phyloP scores from a whole-genome alignment of 2,329 filamentous ascomycete genomes.

The Pyrenochaeta sp. region DNA sequence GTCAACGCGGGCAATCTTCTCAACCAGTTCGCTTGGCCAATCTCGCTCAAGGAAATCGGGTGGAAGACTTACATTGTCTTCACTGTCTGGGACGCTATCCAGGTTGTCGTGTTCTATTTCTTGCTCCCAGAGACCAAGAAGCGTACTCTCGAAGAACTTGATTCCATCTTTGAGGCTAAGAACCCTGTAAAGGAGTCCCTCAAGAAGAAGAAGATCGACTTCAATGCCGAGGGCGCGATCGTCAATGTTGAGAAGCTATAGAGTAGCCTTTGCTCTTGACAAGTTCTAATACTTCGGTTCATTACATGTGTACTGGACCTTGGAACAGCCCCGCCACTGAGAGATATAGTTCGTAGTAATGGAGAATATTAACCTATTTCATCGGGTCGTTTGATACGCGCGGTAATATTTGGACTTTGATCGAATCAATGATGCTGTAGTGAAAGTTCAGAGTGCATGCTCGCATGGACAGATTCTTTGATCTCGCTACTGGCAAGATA shows the following conservation, averaged over 20 bases:
- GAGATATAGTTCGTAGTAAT: no score
- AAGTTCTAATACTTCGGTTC: no score
- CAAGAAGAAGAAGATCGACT: conserved; percentile 31
- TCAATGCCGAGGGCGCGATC: conserved; percentile 24
- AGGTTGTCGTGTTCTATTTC: conserved; percentile 25
- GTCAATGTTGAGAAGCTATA: conserved; percentile 35
- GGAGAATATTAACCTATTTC: no score
- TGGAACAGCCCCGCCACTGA: no score
- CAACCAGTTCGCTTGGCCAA: conserved; percentile 40
- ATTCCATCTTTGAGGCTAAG: conserved; percentile 28
- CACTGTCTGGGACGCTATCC: conserved; percentile 26
- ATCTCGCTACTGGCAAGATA: no score
- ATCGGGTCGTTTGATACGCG: no score
- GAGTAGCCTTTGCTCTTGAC: not conserved
- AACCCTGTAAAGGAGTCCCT: conserved; percentile 33
- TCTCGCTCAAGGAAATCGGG: conserved; percentile 29
- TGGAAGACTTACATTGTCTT: conserved; percentile 38
- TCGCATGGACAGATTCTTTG: no score
- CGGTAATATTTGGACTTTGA: no score
- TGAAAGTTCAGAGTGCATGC: no score
- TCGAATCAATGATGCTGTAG: no score
- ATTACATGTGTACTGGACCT: no score
- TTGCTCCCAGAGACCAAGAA: conserved; percentile 39
- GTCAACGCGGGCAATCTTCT: conserved; percentile 30
- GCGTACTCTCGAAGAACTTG: conserved; percentile 35